Evolutionary conservation across 148 eudicot genomes (phyloP), one percentile per base, ranked within the genome.

Genomic region (Cornus controversa): DNA sequence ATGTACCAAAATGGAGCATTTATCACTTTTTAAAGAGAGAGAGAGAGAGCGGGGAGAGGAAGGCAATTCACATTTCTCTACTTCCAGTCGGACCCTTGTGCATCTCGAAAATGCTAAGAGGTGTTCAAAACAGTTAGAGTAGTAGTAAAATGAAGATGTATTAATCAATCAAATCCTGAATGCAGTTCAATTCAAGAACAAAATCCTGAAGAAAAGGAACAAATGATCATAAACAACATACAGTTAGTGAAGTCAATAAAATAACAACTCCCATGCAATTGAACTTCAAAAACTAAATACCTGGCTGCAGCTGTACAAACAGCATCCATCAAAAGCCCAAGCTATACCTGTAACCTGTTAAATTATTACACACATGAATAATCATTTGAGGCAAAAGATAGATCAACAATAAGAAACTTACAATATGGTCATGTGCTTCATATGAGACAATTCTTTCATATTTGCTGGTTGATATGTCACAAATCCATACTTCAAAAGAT

Each of bases 301-400:
- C 97, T 91, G 94, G 82, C 98, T 88, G 86, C 97, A 89, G 82
- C 98, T 96, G 85, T 89, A 91, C 84, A 96, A 83, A 82, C 92
- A 91, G 68, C 78, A 79, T 53, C 99, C 99, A 81, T 85, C 92
- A 82, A 93, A 91, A 76, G 92, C 93, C 99, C 99, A 96, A 80
- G 82, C 87, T 76, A 93, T 80, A 80, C 99, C 99, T 65, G 98
- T 89, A 71, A 93, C 84, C 99, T 95, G 86, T 73, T 80, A 68
- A 36, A 50, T 67, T 79, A 70, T 74, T 66, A 22, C 45, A 53
- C 45, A 53, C 68, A 77, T 54, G 57, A 60, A 67, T 74, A 65
- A 47, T 28, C 66, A 58, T 62, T 34, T 22, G 4, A 47, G 60
- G 37, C 4, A 63, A 82, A 77, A 47, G 66, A 58, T 58, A 57